Evolutionary conservation across 2,329 filamentous ascomycete species (phyloP), one percentile per base, ranked within the genome.

Genomic region (Epichloe gansuensis): DNA sequence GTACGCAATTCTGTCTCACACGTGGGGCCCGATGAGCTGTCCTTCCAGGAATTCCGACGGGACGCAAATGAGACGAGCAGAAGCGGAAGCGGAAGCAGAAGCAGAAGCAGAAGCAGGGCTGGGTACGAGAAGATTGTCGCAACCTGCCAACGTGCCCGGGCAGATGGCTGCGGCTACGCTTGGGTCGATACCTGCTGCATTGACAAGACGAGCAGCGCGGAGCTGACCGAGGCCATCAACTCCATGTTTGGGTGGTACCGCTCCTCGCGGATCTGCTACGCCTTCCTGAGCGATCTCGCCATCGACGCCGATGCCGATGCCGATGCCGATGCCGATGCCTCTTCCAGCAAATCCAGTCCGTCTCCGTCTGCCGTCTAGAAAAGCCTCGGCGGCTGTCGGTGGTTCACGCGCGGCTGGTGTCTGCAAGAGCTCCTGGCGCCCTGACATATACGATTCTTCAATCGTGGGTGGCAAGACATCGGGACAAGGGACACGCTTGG

Each of bases 381-480:
- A 11, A 13, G 52, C 28, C 15, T 52, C 31, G 13, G 35, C 11
- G 35, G 11, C 2, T 53, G 53, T 46, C 57, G 62, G 6, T 69
- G 67, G 66, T 69, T 69, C 50, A 63, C 59, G 1, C 57, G 75
- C 77, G 66, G 67, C n/a, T 78, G 81, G 61, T 86, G 82, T 0
- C 69, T 84, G 57, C 84, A 85, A 62, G 81, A 88, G 65, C 81
- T 85, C 0, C 72, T 88, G 4, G 85, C 67, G 0, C 66, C 66
- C 1, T 17, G 15, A 1, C 42, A 55, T 0, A 21, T 69, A 0
- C 23, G 54, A 3, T 70, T 72, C 53, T 69, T 61, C 55, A 57
- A 63, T 39, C 11, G 15, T 0, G 45, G 48, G 2, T 71, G 67
- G 68, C 23, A 35, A 0, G 50, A 43, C 1, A 52, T 67, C 2